Percentiles rank a stretch among this genome's conserved stretches.
Conservation (phyloP, 2,329 filamentous ascomycete genomes). For the Alternaria consortialis region DNA sequence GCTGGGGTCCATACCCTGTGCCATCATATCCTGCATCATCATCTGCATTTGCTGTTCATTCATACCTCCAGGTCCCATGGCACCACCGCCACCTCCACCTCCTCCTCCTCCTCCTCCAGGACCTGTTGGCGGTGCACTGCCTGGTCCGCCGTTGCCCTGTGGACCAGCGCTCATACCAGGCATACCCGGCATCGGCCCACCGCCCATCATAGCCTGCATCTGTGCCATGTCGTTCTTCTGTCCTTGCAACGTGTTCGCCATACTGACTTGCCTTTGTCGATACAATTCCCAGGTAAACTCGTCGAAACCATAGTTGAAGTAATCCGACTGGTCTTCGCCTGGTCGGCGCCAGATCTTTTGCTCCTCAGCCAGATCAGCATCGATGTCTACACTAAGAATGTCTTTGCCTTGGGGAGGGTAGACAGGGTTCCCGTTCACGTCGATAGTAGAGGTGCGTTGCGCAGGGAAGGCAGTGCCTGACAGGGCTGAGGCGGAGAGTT, state of each 20-base stretch:
- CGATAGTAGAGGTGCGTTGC: slow-evolving; percentile 78
- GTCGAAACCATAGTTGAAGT: slow-evolving; percentile 99
- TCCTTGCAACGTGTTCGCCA: slow-evolving; percentile 78
- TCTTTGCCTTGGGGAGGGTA: slow-evolving; percentile 80
- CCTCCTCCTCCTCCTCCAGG: slow-evolving; percentile 22
- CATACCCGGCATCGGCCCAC: slow-evolving; percentile 37
- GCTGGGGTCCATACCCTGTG: slow-evolving; percentile 57
- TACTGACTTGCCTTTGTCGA: slow-evolving; percentile 82
- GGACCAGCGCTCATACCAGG: slow-evolving; percentile 33
- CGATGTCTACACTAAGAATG: slow-evolving; percentile 65
- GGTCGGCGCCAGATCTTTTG: slow-evolving; percentile 96
- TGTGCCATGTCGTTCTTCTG: slow-evolving; percentile 76
- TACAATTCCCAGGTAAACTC: slow-evolving; percentile 98
- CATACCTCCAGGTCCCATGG: slow-evolving; percentile 45
- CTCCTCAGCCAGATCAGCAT: slow-evolving; percentile 67
- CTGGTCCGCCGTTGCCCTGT: slow-evolving; percentile 22
- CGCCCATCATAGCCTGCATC: slow-evolving; percentile 66
- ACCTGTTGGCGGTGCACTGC: slow-evolving; percentile 44
- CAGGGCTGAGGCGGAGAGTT: slow-evolving; percentile 29
- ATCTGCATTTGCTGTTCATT: slow-evolving; percentile 68
- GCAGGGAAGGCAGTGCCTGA: slow-evolving; percentile 64
- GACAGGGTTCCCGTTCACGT: slow-evolving; percentile 82
- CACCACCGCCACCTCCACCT: slow-evolving; percentile 1
- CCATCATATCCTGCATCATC: slow-evolving; percentile 62
- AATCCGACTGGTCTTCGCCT: slow-evolving; percentile 93